Percentiles rank a stretch among this genome's conserved stretches.
These are phyloP conservation scores for Entomortierella chlamydospora DNA, from an alignment of 192 early-diverging fungal genomes.

Conservation along the genomic window DNA sequence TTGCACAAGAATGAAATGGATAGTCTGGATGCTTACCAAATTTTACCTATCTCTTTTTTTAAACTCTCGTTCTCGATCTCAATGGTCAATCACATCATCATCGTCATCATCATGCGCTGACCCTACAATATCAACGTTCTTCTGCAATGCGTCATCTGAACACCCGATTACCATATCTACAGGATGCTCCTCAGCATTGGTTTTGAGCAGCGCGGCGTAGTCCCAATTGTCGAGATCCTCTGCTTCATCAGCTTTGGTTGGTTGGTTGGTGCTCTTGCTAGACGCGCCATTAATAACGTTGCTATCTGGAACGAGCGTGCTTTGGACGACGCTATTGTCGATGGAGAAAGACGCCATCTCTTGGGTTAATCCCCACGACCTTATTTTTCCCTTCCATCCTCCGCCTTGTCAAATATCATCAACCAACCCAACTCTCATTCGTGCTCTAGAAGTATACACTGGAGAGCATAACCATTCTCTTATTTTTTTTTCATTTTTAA, in stretches of 20 bases:
- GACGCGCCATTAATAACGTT: conserved; percentile 29
- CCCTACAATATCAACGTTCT: background rate
- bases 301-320: conserved; percentile 22
- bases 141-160: background rate
- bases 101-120: background rate
- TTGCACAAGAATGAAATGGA: background rate
- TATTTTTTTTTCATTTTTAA: no score
- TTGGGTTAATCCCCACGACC: conserved; percentile 30
- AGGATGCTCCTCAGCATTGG: conserved; percentile 52
- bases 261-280: conserved; percentile 36
- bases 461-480: no score
- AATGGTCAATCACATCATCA: conserved; percentile 6
- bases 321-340: conserved; percentile 17
- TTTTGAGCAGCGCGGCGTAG: conserved; percentile 28
- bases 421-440: background rate
- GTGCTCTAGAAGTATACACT: no score
- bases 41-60: background rate
- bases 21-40: conserved; percentile 34
- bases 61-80: background rate
- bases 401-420: background rate
- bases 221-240: conserved; percentile 24
- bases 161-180: background rate
- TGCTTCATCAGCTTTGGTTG: conserved; percentile 43
- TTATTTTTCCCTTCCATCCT: background rate
- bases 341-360: conserved; percentile 38